These are phyloP conservation scores for Trametes punicea DNA, from an alignment of 768 basidiomycete genomes.

Conservation along the genomic window DNA sequence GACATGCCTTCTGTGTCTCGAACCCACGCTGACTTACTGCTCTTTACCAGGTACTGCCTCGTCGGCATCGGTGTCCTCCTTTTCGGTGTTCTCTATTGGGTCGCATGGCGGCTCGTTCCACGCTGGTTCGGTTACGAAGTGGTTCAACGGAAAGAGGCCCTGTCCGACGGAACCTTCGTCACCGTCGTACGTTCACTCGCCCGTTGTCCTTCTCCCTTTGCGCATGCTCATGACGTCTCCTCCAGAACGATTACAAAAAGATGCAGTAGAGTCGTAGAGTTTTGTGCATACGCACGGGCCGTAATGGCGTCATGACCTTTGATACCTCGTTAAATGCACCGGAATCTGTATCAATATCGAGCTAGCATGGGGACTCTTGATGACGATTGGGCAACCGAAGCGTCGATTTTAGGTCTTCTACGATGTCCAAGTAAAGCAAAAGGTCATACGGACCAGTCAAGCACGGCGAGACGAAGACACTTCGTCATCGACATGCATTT, in stretches of 20 bases:
- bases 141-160: constrained; percentile 42
- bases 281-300: neutral
- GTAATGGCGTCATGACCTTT: neutral
- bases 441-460: no score
- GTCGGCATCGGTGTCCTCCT: constrained; percentile 27
- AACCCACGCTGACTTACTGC: no score
- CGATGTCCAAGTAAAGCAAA: no score
- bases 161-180: constrained; percentile 52
- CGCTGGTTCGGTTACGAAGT: constrained; percentile 45
- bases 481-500: no score
- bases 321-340: neutral
- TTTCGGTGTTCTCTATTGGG: constrained; percentile 41
- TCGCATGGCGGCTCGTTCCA: constrained; percentile 48
- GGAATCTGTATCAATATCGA: neutral
- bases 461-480: no score
- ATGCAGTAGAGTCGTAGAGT: neutral
- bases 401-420: no score
- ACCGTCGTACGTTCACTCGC: constrained; percentile 36
- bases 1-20: no score
- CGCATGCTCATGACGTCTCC: neutral
- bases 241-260: constrained; percentile 4
- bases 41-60: constrained; percentile 21
- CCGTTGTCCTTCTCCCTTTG: neutral
- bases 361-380: no score
- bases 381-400: no score